These are phyloP conservation scores for Candolleomyces efflorescens DNA, from an alignment of 768 basidiomycete species.

Conservation along the genomic window DNA sequence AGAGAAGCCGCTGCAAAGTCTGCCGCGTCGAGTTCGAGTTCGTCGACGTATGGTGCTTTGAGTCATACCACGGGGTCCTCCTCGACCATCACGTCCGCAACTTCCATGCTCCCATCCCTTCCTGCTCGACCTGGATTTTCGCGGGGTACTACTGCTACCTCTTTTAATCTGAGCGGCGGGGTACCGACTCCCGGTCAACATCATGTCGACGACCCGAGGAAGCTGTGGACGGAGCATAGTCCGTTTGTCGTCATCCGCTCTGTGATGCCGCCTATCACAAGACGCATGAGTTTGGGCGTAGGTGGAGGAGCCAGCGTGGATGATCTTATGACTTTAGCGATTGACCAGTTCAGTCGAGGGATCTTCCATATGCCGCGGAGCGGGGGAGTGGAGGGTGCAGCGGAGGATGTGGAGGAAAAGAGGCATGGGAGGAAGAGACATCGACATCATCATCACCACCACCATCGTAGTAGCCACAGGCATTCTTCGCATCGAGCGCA, in stretches of 20 bases:
- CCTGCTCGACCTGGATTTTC: no score
- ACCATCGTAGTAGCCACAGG: no score
- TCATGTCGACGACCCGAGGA: not conserved
- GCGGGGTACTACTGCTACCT: no score
- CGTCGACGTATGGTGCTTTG: not conserved
- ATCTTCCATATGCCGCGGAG: constrained; percentile 68
- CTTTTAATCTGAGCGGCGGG: no score
- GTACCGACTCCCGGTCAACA: no score
- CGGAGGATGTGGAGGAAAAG: not conserved
- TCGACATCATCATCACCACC: not conserved
- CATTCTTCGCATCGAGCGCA: no score
- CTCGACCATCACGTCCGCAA: not conserved
- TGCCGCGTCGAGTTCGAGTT: not conserved
- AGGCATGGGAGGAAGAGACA: not conserved
- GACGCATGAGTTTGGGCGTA: constrained; percentile 10
- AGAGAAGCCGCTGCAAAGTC: not conserved
- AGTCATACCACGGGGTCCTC: not conserved
- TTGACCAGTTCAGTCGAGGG: constrained; percentile 66
- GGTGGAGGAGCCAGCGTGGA: constrained; percentile 37
- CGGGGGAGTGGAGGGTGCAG: not conserved
- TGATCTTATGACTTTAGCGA: constrained; percentile 55
- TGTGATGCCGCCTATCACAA: constrained; percentile 13
- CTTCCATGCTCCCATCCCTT: not conserved
- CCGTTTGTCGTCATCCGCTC: constrained; percentile 12
- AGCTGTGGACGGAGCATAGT: constrained; percentile 10